Percentiles rank a stretch among this genome's conserved stretches.
Evolutionary conservation across 257 asterid genomes (phyloP).

Genomic region (Coffea eugenioides): DNA sequence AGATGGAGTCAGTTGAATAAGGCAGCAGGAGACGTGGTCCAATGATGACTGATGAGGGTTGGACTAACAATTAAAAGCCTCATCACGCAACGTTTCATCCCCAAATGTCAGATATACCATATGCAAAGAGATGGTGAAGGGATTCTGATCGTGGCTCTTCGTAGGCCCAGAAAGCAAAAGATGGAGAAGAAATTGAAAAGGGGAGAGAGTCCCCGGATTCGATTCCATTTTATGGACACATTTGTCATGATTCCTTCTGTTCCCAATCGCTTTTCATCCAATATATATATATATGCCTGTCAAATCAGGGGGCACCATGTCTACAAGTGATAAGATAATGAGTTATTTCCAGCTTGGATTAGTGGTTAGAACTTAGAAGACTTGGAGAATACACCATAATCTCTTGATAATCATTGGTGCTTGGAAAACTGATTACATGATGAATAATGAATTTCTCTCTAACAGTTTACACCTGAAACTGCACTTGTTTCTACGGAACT

Average conservation of each 20-base stretch:
- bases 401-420: not conserved
- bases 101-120: not conserved
- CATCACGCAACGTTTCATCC: not conserved
- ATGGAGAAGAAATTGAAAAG: not conserved
- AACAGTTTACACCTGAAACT: too few relatives aligned
- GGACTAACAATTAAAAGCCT: not conserved
- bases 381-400: not conserved
- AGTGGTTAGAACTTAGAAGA: not conserved
- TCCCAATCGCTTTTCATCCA: constrained; percentile 13
- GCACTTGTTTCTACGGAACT: too few relatives aligned
- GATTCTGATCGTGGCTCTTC: constrained; percentile 7
- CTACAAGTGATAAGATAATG: not conserved
- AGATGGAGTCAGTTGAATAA: not conserved
- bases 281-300: not conserved
- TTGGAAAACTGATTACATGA: too few relatives aligned
- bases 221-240: constrained; percentile 20
- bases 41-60: constrained; percentile 5
- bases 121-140: not conserved
- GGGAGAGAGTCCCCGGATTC: not conserved
- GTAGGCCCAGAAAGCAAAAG: not conserved
- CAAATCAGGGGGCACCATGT: constrained; percentile 1
- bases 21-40: not conserved
- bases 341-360: not conserved
- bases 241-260: constrained; percentile 20
- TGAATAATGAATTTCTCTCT: too few relatives aligned